These are phyloP conservation scores for Cytospora piceae DNA, from an alignment of 2,329 filamentous ascomycete species.

Conservation along the genomic window DNA sequence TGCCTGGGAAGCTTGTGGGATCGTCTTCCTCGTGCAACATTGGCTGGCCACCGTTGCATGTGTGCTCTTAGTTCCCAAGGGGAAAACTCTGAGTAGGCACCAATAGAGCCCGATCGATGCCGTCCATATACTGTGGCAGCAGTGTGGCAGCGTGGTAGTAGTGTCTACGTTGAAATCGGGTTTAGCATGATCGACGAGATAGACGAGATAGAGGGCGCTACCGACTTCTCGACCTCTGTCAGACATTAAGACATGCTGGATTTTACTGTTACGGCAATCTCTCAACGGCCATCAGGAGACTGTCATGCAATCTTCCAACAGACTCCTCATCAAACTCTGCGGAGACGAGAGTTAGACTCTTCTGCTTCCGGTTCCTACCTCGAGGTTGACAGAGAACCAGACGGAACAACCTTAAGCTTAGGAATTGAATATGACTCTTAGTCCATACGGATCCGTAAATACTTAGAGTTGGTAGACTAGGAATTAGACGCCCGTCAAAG, in stretches of 20 bases:
- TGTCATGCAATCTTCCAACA: background rate
- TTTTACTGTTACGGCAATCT: background rate
- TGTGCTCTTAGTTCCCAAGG: background rate
- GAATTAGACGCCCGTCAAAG: background rate
- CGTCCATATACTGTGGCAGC: no score
- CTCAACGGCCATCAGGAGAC: background rate
- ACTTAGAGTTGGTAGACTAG: background rate
- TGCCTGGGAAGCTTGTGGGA: background rate
- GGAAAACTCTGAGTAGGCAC: no score
- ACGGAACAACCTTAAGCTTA: background rate
- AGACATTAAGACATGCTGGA: background rate
- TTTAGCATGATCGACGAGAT: background rate
- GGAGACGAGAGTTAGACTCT: background rate
- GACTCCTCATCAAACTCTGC: background rate
- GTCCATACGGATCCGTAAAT: background rate
- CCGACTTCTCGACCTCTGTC: background rate
- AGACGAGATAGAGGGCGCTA: background rate
- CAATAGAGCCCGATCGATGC: no score
- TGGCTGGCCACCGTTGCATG: background rate
- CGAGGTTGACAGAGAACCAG: background rate
- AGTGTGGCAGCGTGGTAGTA: no score
- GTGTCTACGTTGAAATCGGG: background rate
- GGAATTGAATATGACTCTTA: background rate
- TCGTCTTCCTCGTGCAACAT: background rate
- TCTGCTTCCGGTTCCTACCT: background rate